These are phyloP conservation scores for Penicillium sp. DNA, from an alignment of 2,329 filamentous ascomycete genomes.

Conservation along the genomic window DNA sequence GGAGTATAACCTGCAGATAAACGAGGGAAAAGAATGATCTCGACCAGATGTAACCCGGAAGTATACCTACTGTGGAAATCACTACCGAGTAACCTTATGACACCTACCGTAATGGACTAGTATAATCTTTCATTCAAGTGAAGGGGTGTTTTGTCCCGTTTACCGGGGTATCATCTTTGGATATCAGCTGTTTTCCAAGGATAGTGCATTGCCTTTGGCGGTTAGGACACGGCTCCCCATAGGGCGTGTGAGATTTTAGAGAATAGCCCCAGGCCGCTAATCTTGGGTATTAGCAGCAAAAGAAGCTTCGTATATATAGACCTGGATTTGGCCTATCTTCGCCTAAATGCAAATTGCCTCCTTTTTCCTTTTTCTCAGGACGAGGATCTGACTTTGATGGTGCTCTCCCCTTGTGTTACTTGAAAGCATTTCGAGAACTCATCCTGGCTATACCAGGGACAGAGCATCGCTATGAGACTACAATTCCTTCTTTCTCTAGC, in stretches of 20 bases:
- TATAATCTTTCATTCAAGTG: background rate
- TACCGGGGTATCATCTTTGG: background rate
- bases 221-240: background rate
- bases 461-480: constrained; percentile 9
- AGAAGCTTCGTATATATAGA: background rate
- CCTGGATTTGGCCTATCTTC: background rate
- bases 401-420: background rate
- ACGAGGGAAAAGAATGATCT: background rate
- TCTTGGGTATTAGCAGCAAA: too few relatives aligned
- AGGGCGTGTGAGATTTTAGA: background rate
- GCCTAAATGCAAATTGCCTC: background rate
- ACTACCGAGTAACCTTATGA: background rate
- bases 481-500: constrained; percentile 3
- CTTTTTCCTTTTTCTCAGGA: background rate
- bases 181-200: background rate
- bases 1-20: background rate
- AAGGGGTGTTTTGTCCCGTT: background rate
- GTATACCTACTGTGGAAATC: background rate
- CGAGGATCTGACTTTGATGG: background rate
- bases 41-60: background rate
- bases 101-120: background rate
- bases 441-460: background rate
- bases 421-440: background rate
- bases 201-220: background rate
- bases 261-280: background rate